Percentiles rank a stretch among this genome's conserved stretches.
Evolutionary conservation across 495 filamentous ascomycete species (phyloP).

Genomic region (Aspergillus leporis): DNA sequence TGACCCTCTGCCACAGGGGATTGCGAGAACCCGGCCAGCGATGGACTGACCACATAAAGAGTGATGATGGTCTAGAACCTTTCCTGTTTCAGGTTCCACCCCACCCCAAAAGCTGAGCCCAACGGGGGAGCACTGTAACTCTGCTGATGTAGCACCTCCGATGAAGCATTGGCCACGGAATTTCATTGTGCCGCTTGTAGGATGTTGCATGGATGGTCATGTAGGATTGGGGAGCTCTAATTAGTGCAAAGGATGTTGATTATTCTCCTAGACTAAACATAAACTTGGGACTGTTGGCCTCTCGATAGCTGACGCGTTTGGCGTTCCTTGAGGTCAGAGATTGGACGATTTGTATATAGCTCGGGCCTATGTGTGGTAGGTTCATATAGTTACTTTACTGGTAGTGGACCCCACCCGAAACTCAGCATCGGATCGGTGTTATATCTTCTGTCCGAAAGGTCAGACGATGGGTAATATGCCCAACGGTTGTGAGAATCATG

Average conservation of each 20-base stretch:
- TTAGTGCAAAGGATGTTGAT: not conserved
- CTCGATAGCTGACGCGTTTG: too few species aligned
- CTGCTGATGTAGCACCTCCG: conserved; percentile 4
- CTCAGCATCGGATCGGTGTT: too few species aligned
- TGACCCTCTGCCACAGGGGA: conserved; percentile 34
- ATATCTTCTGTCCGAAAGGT: too few species aligned
- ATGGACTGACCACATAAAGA: conserved; percentile 25
- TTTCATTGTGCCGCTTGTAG: not conserved
- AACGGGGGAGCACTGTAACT: conserved; percentile 1
- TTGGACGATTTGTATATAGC: too few species aligned
- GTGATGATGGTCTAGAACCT: conserved; percentile 34
- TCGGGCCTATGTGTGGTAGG: too few species aligned
- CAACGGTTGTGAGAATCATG: too few species aligned
- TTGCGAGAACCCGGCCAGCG: conserved; percentile 24
- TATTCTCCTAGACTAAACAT: not conserved
- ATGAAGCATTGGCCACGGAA: conserved; percentile 4
- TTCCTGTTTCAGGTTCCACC: conserved; percentile 24
- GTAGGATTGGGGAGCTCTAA: not conserved
- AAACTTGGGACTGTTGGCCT: not conserved
- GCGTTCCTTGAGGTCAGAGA: too few species aligned
- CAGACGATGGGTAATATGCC: too few species aligned
- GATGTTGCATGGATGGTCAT: not conserved
- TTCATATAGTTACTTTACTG: too few species aligned
- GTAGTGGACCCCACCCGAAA: too few species aligned
- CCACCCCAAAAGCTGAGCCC: conserved; percentile 39